These are phyloP conservation scores for Pichia sp. DNA, from an alignment of 1,139 yeast genomes.

Conservation along the genomic window DNA sequence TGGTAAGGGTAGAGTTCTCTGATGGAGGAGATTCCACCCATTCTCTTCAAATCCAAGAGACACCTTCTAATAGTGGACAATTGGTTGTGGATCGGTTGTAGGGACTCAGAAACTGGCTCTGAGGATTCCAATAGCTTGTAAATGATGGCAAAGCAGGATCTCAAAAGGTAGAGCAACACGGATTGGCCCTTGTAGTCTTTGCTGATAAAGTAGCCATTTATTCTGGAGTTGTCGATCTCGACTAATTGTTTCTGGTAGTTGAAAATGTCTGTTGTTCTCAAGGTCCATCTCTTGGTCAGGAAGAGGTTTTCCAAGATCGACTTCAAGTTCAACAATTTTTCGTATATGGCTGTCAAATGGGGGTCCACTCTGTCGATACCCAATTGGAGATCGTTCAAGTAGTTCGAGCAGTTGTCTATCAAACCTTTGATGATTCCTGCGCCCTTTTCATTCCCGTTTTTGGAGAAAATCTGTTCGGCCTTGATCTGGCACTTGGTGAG, in stretches of 20 bases:
- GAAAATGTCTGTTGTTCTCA: conserved; percentile 90
- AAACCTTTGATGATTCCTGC: conserved; percentile 68
- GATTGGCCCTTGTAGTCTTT: conserved; percentile 51
- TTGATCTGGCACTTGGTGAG: conserved; percentile 22
- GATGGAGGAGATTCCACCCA: conserved; percentile 83
- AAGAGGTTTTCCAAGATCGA: conserved; percentile 72
- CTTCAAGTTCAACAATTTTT: conserved; percentile 58
- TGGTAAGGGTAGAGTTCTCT: conserved; percentile 94
- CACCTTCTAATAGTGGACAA: conserved; percentile 86
- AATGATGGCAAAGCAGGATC: conserved; percentile 86
- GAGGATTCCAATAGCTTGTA: conserved; percentile 85
- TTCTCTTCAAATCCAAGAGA: conserved; percentile 78
- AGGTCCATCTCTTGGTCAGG: conserved; percentile 93
- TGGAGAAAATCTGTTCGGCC: conserved; percentile 31
- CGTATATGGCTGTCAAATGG: conserved; percentile 46
- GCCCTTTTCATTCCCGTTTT: conserved; percentile 38
- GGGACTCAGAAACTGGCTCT: conserved; percentile 91
- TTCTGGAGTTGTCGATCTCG: conserved; percentile 66
- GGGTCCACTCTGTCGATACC: conserved; percentile 48
- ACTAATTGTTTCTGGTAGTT: conserved; percentile 70
- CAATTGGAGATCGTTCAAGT: conserved; percentile 65
- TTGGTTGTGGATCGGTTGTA: conserved; percentile 91
- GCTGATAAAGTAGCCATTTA: conserved; percentile 50
- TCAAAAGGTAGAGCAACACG: conserved; percentile 67
- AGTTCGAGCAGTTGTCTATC: conserved; percentile 75